Evolutionary conservation across 225 moss, liverwort and hornwort genomes (phyloP).

Genomic region (Marchantia paleacea): DNA sequence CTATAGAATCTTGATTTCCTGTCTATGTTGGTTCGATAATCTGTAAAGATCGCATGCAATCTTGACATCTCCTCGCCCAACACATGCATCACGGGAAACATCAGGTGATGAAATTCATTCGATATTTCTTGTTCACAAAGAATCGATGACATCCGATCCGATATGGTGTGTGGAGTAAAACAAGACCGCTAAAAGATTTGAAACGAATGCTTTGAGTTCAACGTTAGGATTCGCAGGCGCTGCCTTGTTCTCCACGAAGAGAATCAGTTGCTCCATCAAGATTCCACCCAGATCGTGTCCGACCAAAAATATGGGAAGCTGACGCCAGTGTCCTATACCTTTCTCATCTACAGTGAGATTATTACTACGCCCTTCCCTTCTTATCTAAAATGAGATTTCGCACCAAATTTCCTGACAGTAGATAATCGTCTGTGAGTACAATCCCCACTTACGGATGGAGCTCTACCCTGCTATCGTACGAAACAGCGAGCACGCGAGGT

Average conservation of each 20-base stretch:
- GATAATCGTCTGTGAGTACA: background rate
- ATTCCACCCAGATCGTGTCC: constrained; percentile 16
- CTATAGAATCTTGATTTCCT: background rate
- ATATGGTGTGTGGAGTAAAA: constrained; percentile 5
- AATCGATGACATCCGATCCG: background rate
- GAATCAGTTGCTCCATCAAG: constrained; percentile 3
- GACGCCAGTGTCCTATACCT: too few relatives aligned
- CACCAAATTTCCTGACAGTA: background rate
- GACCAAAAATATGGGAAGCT: constrained; percentile 4
- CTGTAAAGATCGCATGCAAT: background rate
- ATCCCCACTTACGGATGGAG: background rate
- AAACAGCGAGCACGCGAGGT: constrained; percentile 1
- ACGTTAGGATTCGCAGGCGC: background rate
- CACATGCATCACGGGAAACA: background rate
- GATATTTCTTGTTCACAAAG: background rate
- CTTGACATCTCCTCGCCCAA: background rate
- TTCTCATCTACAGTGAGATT: too few relatives aligned
- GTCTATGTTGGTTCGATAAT: background rate
- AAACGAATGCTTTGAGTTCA: background rate
- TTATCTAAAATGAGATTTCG: background rate
- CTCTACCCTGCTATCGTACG: background rate
- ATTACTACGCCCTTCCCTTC: too few relatives aligned
- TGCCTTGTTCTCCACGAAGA: background rate
- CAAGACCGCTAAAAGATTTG: background rate
- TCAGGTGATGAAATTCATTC: background rate